phyloP scores from a whole-genome alignment of 2,329 filamentous ascomycete genomes.

The Xenoacremonium recifei region DNA sequence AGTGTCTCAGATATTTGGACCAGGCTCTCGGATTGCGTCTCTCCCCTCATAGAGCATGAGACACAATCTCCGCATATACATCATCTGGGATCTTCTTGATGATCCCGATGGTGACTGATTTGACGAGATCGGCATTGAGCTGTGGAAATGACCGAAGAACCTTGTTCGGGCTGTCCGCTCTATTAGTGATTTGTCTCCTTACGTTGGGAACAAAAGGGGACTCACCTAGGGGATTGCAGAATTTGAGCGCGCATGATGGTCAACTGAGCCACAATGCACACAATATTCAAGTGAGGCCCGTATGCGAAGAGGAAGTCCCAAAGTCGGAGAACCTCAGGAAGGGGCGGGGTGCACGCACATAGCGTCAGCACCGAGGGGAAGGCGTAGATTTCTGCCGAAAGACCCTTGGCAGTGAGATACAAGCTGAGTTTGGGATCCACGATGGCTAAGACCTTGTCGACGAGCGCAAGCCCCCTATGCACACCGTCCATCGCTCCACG shows the following conservation, averaged over 20 bases:
- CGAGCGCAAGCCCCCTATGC: constrained; percentile 84
- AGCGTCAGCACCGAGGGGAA: constrained; percentile 94
- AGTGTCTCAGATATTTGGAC: constrained; percentile 1
- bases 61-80: constrained; percentile 85
- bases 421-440: constrained; percentile 85
- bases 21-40: background rate
- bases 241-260: constrained; percentile 85
- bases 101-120: constrained; percentile 79
- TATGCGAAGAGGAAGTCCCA: constrained; percentile 99
- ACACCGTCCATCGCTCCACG: constrained; percentile 96
- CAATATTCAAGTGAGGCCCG: constrained; percentile 87
- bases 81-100: constrained; percentile 88
- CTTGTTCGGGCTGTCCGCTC: constrained; percentile 77
- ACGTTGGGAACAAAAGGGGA: constrained; percentile 1
- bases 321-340: constrained; percentile 87
- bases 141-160: constrained; percentile 84
- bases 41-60: constrained; percentile 67
- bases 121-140: constrained; percentile 79
- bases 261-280: constrained; percentile 95
- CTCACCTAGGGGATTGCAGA: constrained; percentile 76
- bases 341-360: constrained; percentile 90
- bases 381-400: constrained; percentile 92
- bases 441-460: constrained; percentile 88
- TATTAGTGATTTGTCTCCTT: constrained; percentile 22
- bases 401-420: constrained; percentile 80